Evolutionary conservation across 805 yeast species (phyloP).

Genomic region (Wickerhamomyces rabaulensis): DNA sequence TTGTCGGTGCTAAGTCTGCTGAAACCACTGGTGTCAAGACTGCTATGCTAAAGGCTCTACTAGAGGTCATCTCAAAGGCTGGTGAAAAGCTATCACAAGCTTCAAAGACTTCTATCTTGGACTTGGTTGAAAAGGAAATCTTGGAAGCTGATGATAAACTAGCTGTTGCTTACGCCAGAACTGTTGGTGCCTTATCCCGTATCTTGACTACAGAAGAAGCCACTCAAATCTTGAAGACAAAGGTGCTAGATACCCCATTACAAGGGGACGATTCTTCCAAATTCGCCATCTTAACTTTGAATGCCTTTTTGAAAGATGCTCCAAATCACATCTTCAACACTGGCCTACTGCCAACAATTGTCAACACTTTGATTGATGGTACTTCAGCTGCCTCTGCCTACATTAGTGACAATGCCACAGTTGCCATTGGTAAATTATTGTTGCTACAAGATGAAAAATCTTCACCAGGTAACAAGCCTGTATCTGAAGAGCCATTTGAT

Average conservation of each 20-base stretch:
- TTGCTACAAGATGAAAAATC: conserved; percentile 42
- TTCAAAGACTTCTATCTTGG: conserved; percentile 63
- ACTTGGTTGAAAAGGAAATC: conserved; percentile 71
- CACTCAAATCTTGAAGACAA: conserved; percentile 47
- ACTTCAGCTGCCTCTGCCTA: conserved; percentile 38
- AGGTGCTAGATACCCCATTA: conserved; percentile 45
- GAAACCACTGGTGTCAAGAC: conserved; percentile 70
- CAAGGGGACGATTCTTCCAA: conserved; percentile 41
- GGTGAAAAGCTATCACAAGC: conserved; percentile 73
- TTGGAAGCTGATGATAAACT: conserved; percentile 49
- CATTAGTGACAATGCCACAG: conserved; percentile 67
- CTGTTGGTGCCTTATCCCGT: conserved; percentile 72
- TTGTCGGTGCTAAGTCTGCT: conserved; percentile 65
- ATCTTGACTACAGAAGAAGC: conserved; percentile 65
- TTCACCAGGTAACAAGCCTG: conserved; percentile 29
- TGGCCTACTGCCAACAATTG: conserved; percentile 45
- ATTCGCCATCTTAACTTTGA: conserved; percentile 67
- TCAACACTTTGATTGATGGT: conserved; percentile 42
- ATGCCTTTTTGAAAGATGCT: conserved; percentile 75
- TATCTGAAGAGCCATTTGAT: conserved; percentile 27
- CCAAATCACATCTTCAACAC: conserved; percentile 56
- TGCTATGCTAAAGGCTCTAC: conserved; percentile 79
- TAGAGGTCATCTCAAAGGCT: conserved; percentile 75
- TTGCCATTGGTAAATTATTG: conserved; percentile 78
- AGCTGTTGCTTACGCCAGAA: conserved; percentile 71